Conservation (phyloP, 345 rosid species). For the Gossypium ekmanianum region DNA sequence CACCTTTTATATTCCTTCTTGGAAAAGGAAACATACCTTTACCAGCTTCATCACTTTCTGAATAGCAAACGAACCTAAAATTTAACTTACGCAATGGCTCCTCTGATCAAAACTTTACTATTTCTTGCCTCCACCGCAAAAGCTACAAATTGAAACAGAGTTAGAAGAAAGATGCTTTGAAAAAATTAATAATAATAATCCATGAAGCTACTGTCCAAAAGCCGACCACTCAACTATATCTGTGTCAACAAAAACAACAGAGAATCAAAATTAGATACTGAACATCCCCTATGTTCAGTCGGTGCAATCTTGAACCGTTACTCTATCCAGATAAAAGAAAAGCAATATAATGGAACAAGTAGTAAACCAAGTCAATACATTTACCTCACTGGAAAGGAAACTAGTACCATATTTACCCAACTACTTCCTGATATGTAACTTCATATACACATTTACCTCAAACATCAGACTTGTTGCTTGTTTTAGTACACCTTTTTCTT, state of each 20-base stretch:
- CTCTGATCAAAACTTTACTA: slow-evolving; percentile 20
- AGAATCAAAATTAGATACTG: slow-evolving; percentile 24
- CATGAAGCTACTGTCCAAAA: slow-evolving; percentile 30
- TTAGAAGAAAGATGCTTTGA: slow-evolving; percentile 26
- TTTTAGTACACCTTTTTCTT: slow-evolving; percentile 23
- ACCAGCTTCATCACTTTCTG: slow-evolving; percentile 24
- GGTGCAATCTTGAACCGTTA: slow-evolving; percentile 14
- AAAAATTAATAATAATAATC: slow-evolving; percentile 4
- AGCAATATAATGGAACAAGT: background rate
- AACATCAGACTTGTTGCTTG: slow-evolving; percentile 21
- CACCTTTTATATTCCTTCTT: background rate
- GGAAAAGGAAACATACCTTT: slow-evolving; percentile 40
- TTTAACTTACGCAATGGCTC: slow-evolving; percentile 23
- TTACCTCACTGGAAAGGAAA: slow-evolving; percentile 23
- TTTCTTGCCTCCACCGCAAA: slow-evolving; percentile 31
- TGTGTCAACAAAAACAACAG: slow-evolving; percentile 39
- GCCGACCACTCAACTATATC: slow-evolving; percentile 31
- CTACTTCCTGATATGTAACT: slow-evolving; percentile 23
- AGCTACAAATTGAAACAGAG: slow-evolving; percentile 27
- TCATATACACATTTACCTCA: slow-evolving; percentile 41
- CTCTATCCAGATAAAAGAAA: slow-evolving; percentile 1
- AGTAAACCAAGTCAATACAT: slow-evolving; percentile 23
- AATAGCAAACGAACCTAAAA: slow-evolving; percentile 20
- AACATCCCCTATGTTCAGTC: slow-evolving; percentile 11
- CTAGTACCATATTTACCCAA: slow-evolving; percentile 18